Base-by-base conservation (phyloP, 1,139 yeast species). In the Sugiyamaella japonica region DNA sequence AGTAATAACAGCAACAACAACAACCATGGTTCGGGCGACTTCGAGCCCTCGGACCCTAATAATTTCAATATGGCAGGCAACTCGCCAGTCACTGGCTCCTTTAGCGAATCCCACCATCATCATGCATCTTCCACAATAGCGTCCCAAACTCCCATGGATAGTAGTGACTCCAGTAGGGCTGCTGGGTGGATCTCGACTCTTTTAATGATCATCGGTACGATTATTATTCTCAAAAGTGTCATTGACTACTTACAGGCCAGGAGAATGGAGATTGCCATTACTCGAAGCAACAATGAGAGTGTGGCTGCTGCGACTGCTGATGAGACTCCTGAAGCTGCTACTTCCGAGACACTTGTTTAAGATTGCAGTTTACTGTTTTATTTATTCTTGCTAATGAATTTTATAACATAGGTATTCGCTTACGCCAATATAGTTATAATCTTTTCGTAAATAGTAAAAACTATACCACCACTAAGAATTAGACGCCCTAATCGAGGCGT, bases 401-500 rank as follows among this genome's bases (percentile, higher is more conserved):
- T 5, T 29, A 29, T 12, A 12, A 9, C n/a, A 29, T 29, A 3
- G 3, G 3, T 29, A 29, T 29, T 28, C n/a, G 34, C 36, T 52
- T 55, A 63, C 12, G 57, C 53, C 68, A 88, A 68, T 13, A 87
- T 61, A 28, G 79, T 81, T 72, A 91, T 76, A 76, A 91, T 86
- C 73, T 89, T 88, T 70, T 91, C 98, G 70, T 91, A 91, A 56
- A 91, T 87, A 34, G 97, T 91, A 72, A 91, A 91, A 13, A 91
- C 97, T 62, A 91, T 91, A 63, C 98, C 98, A 56, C 98, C 98
- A 73, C 96, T 86, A 67, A 93, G 78, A 44, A 91, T 84, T 67
- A 93, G 79, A 64, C 99, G 81, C 2, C 98, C 99, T 61, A 93
- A 76, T 68, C 99, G 79, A 50, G 99, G 99, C 1, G 98, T 91